These are phyloP conservation scores for Talaromyces thailandensis DNA, from an alignment of 495 filamentous ascomycete species.

Conservation along the genomic window DNA sequence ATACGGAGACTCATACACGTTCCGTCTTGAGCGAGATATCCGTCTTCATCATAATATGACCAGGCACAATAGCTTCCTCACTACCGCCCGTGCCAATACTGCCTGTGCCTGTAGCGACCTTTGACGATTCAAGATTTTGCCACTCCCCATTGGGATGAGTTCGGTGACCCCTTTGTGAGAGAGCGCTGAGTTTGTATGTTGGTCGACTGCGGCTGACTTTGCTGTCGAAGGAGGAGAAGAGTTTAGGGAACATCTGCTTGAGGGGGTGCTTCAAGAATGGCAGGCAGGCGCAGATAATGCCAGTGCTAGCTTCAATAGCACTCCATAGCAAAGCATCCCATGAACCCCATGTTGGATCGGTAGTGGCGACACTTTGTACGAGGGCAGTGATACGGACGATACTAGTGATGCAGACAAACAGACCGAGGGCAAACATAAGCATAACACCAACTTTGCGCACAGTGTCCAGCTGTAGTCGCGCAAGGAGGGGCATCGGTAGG, in stretches of 20 bases:
- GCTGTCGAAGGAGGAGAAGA: constrained; percentile 10
- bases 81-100: constrained; percentile 2
- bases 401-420: constrained; percentile 21
- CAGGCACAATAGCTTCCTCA: constrained; percentile 9
- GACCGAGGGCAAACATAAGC: constrained; percentile 23
- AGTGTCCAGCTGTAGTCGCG: constrained; percentile 26
- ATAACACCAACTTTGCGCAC: constrained; percentile 27
- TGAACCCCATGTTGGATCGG: constrained; percentile 14
- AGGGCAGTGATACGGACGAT: constrained; percentile 19
- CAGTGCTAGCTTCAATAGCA: constrained; percentile 15
- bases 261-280: constrained; percentile 26
- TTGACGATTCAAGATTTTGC: constrained; percentile 6
- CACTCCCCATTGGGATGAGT: not conserved
- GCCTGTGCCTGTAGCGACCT: constrained; percentile 6
- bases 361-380: constrained; percentile 14
- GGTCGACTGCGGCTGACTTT: constrained; percentile 6
- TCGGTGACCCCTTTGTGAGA: not conserved
- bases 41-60: constrained; percentile 13
- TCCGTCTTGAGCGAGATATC: constrained; percentile 9
- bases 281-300: constrained; percentile 18
- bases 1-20: not conserved
- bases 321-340: constrained; percentile 17
- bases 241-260: constrained; percentile 17
- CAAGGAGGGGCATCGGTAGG: constrained; percentile 31
- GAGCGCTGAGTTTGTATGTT: constrained; percentile 8